Conservation (phyloP, 495 filamentous ascomycete genomes). For the Aspergillus leporis region DNA sequence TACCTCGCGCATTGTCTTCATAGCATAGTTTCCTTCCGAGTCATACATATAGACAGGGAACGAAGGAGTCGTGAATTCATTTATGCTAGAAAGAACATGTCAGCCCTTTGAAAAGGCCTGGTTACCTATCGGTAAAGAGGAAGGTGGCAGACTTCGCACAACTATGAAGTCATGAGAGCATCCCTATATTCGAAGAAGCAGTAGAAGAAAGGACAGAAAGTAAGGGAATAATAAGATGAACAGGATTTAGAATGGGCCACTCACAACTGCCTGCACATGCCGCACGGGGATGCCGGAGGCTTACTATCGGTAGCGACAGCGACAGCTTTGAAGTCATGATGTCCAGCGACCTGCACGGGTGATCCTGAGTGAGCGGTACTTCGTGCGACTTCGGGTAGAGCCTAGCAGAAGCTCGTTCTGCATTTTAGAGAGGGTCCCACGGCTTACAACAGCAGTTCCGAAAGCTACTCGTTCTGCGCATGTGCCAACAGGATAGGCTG, state of each 20-base stretch:
- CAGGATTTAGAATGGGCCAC: slow-evolving; percentile 12
- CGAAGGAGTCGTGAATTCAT: slow-evolving; percentile 68
- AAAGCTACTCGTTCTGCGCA: slow-evolving; percentile 92
- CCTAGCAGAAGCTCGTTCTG: not conserved
- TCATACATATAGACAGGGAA: slow-evolving; percentile 93
- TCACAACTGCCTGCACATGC: slow-evolving; percentile 59
- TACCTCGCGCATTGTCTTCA: slow-evolving; percentile 76
- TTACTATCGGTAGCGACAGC: slow-evolving; percentile 82
- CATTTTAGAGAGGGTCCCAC: not conserved
- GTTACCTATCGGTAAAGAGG: no score
- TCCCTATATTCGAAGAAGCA: not conserved
- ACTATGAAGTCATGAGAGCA: not conserved
- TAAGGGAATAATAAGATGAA: not conserved
- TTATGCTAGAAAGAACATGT: slow-evolving; percentile 54
- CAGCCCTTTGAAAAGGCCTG: not conserved
- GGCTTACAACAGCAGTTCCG: slow-evolving; percentile 69
- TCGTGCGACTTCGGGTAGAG: not conserved
- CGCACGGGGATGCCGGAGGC: slow-evolving; percentile 71
- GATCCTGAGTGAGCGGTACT: not conserved
- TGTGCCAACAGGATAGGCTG: slow-evolving; percentile 84
- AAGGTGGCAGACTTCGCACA: not conserved
- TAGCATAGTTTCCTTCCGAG: slow-evolving; percentile 62
- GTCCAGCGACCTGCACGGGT: slow-evolving; percentile 54
- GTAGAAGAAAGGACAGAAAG: not conserved
- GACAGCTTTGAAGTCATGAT: slow-evolving; percentile 72